These are phyloP conservation scores for Plantago ovata DNA, from an alignment of 257 asterid genomes.

Conservation along the genomic window DNA sequence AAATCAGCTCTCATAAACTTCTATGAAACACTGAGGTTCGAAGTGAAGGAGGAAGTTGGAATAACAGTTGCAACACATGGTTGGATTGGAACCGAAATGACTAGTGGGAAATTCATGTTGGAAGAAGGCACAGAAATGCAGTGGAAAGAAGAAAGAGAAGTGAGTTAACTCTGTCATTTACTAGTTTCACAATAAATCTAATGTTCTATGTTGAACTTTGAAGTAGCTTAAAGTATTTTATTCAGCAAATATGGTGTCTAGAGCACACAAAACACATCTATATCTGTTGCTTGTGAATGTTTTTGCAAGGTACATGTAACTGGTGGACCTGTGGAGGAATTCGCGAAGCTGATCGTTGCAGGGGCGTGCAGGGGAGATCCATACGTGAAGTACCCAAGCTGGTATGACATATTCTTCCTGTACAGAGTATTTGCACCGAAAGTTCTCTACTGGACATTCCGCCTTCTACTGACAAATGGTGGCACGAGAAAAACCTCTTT, in stretches of 20 bases:
- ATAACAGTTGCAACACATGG: slow-evolving; percentile 86
- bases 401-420: slow-evolving; percentile 76
- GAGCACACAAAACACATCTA: too few relatives aligned
- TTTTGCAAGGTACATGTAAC: slow-evolving; percentile 49
- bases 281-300: not conserved
- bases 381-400: slow-evolving; percentile 75
- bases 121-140: slow-evolving; percentile 98
- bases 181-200: not conserved
- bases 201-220: not conserved
- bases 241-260: too few relatives aligned
- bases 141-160: slow-evolving; percentile 96
- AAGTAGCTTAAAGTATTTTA: not conserved
- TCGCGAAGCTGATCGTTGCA: slow-evolving; percentile 63
- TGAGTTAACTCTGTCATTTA: slow-evolving; percentile 19
- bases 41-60: slow-evolving; percentile 66
- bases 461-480: slow-evolving; percentile 46
- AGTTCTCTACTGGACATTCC: slow-evolving; percentile 72
- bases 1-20: slow-evolving; percentile 79
- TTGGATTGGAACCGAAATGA: slow-evolving; percentile 83
- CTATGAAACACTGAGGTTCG: slow-evolving; percentile 82
- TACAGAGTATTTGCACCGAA: slow-evolving; percentile 78
- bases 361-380: slow-evolving; percentile 87
- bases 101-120: slow-evolving; percentile 66
- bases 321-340: slow-evolving; percentile 79
- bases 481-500: slow-evolving; percentile 54